phyloP scores from a whole-genome alignment of 768 basidiomycete species.

The Boletus sensibilis region DNA sequence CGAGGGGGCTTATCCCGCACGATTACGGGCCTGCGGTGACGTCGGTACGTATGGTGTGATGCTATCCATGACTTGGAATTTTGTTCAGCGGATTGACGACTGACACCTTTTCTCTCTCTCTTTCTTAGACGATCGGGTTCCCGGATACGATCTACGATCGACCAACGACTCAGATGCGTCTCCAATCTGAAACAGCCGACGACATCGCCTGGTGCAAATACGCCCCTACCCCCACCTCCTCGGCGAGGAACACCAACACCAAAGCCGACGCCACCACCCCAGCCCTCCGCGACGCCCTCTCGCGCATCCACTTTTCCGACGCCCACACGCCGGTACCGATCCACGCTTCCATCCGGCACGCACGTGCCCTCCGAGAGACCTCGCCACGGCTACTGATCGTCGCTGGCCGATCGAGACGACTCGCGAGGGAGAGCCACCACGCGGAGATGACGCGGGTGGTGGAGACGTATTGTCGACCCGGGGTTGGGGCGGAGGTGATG shows the following conservation, averaged over 20 bases:
- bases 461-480: slow-evolving; percentile 36
- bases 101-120: neutral
- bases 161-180: slow-evolving; percentile 56
- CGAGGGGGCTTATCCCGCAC: neutral
- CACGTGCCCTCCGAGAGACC: slow-evolving; percentile 26
- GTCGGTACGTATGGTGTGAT: slow-evolving; percentile 9
- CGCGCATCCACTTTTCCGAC: slow-evolving; percentile 64
- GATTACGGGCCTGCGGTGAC: neutral
- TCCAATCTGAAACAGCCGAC: slow-evolving; percentile 86
- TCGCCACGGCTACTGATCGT: slow-evolving; percentile 56
- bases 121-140: slow-evolving; percentile 36
- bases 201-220: slow-evolving; percentile 71
- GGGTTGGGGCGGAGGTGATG: slow-evolving; percentile 35
- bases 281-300: slow-evolving; percentile 36
- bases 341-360: slow-evolving; percentile 50
- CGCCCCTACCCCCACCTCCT: slow-evolving; percentile 33
- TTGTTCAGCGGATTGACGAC: neutral
- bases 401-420: slow-evolving; percentile 70
- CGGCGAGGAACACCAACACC: neutral
- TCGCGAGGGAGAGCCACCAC: slow-evolving; percentile 69
- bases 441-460: slow-evolving; percentile 67
- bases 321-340: slow-evolving; percentile 57
- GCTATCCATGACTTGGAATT: neutral
- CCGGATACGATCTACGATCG: slow-evolving; percentile 74
- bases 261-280: neutral